phyloP scores from a whole-genome alignment of 257 asterid species.

The Nicotiana knightiana region DNA sequence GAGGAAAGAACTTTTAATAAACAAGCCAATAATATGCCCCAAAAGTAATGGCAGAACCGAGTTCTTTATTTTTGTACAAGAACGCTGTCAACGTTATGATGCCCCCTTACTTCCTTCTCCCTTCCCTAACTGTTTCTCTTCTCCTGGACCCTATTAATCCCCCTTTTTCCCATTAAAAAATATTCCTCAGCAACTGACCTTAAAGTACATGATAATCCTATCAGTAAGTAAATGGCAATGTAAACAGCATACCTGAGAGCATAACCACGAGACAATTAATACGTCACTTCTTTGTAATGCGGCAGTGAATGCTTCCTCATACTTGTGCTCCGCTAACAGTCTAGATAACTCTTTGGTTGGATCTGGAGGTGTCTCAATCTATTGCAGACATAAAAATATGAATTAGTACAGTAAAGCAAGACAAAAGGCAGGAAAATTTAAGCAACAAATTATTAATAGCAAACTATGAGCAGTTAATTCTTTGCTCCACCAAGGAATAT shows the following conservation, averaged over 20 bases:
- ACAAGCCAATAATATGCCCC: background rate
- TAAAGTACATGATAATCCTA: background rate
- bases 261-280: slow-evolving; percentile 79
- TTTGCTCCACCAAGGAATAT: background rate
- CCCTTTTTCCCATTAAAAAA: background rate
- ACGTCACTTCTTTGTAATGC: slow-evolving; percentile 93
- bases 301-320: slow-evolving; percentile 82
- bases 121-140: background rate
- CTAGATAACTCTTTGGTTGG: slow-evolving; percentile 95
- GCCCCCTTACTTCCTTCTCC: background rate
- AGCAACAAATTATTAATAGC: background rate
- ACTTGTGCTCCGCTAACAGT: slow-evolving; percentile 69
- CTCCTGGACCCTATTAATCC: background rate
- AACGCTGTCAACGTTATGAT: background rate
- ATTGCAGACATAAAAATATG: background rate
- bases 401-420: background rate
- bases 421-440: background rate
- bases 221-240: background rate
- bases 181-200: background rate
- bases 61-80: background rate
- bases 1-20: background rate
- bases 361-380: slow-evolving; percentile 86
- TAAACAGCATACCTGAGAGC: slow-evolving; percentile 71
- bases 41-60: background rate
- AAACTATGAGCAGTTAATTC: background rate